Evolutionary conservation across 2,329 filamentous ascomycete species (phyloP).

Genomic region (Aspergillus sclerotialis): DNA sequence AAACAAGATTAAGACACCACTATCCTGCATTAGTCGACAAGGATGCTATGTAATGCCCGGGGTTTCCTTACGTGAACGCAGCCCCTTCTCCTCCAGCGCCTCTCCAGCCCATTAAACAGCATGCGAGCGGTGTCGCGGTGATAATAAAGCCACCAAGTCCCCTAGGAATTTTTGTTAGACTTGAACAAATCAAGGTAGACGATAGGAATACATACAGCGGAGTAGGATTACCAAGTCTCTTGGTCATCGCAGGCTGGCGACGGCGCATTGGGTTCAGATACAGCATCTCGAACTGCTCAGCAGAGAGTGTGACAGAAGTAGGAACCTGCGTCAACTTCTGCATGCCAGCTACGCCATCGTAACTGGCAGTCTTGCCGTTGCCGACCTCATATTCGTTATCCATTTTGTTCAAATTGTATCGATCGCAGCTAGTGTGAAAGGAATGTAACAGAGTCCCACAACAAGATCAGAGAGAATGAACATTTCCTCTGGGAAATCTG

Average conservation of each 20-base stretch:
- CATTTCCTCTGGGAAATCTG: too few species aligned
- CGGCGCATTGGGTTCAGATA: conserved; percentile 28
- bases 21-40: conserved; percentile 5
- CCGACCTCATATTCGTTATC: neutral
- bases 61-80: conserved; percentile 8
- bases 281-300: conserved; percentile 29
- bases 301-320: conserved; percentile 20
- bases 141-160: conserved; percentile 7
- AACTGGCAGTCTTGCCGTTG: neutral
- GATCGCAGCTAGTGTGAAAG: too few species aligned
- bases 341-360: neutral
- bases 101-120: conserved; percentile 10
- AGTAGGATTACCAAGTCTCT: conserved; percentile 25
- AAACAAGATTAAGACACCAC: conserved; percentile 27
- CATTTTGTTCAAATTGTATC: too few species aligned
- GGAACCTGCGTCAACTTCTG: conserved; percentile 4
- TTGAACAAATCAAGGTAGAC: neutral
- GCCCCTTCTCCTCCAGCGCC: conserved; percentile 7
- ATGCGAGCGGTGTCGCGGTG: conserved; percentile 4
- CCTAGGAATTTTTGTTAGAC: conserved; percentile 3
- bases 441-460: too few species aligned
- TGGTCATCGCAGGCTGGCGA: conserved; percentile 22
- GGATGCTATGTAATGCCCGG: conserved; percentile 1
- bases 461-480: too few species aligned
- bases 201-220: conserved; percentile 14